Evolutionary conservation across 768 basidiomycete species (phyloP).

Genomic region (Leccinum disarticulatum): DNA sequence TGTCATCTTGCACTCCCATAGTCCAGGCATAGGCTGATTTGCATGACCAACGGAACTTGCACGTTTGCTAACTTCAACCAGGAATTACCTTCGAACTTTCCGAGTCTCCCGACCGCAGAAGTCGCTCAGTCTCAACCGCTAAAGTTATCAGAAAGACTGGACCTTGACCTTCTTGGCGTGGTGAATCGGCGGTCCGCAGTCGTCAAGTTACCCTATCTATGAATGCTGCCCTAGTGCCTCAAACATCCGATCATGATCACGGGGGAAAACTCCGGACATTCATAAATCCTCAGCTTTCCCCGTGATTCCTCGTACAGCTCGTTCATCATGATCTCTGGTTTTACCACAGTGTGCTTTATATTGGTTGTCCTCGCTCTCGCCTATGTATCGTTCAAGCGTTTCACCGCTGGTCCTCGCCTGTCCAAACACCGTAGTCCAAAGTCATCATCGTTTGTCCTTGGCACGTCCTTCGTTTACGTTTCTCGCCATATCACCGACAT

Average conservation of each 20-base stretch:
- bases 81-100: not conserved
- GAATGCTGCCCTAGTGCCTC: not conserved
- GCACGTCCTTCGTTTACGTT: slow-evolving; percentile 2
- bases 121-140: not conserved
- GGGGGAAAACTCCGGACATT: not conserved
- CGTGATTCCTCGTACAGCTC: not conserved
- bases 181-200: not conserved
- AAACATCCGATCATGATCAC: slow-evolving; percentile 12
- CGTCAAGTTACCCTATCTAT: not conserved
- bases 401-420: slow-evolving; percentile 8
- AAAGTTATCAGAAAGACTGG: not conserved
- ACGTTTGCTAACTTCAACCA: not conserved
- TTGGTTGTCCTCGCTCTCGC: slow-evolving; percentile 11
- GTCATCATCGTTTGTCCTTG: slow-evolving; percentile 23
- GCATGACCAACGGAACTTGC: not conserved
- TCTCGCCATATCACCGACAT: slow-evolving; percentile 23
- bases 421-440: slow-evolving; percentile 21
- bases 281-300: slow-evolving; percentile 1
- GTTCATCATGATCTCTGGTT: slow-evolving; percentile 11
- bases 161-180: not conserved
- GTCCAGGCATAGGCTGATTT: too few relatives aligned
- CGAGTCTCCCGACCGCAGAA: not conserved
- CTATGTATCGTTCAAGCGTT: not conserved
- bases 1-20: too few relatives aligned
- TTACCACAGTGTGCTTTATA: not conserved